Evolutionary conservation across 352 stramenopile species (phyloP).

Genomic region (Blastocystis sp.): DNA sequence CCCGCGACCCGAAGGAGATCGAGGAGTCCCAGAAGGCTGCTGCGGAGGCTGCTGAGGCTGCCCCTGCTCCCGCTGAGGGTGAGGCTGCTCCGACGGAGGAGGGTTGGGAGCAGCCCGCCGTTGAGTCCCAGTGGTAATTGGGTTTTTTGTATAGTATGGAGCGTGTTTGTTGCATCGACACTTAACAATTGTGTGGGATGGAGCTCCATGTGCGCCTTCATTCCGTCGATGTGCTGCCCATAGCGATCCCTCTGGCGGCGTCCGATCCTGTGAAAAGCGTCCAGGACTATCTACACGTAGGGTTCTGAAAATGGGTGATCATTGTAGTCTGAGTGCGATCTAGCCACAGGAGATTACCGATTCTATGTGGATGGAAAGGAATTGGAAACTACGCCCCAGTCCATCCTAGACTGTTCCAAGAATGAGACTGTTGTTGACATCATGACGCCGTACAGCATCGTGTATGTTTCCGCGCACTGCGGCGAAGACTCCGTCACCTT

Average conservation of each 20-base stretch:
- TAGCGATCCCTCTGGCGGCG: not conserved
- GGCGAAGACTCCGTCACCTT: constrained; percentile 3
- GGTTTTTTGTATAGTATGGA: constrained; percentile 7
- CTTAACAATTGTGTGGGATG: not conserved
- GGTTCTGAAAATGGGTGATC: no score
- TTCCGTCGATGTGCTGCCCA: not conserved
- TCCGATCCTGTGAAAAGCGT: not conserved
- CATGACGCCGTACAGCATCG: constrained; percentile 28
- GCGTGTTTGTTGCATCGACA: not conserved
- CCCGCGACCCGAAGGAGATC: constrained; percentile 98
- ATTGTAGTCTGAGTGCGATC: constrained; percentile 24
- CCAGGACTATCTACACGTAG: constrained; percentile 11
- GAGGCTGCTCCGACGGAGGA: constrained; percentile 22
- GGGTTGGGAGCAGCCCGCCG: constrained; percentile 12
- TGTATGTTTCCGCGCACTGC: constrained; percentile 40
- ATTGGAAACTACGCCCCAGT: not conserved
- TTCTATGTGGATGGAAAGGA: constrained; percentile 24
- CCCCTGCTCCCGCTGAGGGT: constrained; percentile 70
- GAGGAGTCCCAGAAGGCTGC: constrained; percentile 97
- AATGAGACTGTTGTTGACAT: constrained; percentile 47
- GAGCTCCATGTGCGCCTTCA: not conserved
- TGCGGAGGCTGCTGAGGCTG: constrained; percentile 79
- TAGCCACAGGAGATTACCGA: not conserved
- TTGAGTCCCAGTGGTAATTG: constrained; percentile 60
- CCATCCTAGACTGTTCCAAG: not conserved